Evolutionary conservation across 352 stramenopile genomes (phyloP).

Genomic region (Globisporangium barbulae): DNA sequence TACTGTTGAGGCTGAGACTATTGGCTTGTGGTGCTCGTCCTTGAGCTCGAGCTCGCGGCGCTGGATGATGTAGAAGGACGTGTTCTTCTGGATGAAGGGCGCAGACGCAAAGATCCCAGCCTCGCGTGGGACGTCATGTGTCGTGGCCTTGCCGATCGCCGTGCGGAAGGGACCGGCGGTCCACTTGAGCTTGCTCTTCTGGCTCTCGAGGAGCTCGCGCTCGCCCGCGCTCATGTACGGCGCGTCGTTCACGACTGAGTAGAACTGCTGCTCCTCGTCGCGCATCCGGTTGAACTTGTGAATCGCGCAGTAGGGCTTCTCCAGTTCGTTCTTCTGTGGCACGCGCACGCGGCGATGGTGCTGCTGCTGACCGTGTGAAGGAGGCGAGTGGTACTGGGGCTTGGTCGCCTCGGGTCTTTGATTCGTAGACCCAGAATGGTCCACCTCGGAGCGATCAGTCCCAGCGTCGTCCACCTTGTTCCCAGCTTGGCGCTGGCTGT

Average conservation of each 20-base stretch:
- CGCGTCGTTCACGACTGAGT: constrained; percentile 80
- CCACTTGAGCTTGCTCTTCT: constrained; percentile 72
- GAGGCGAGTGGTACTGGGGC: background rate
- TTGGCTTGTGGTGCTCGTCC: background rate
- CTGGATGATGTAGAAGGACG: constrained; percentile 55
- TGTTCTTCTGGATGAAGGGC: constrained; percentile 54
- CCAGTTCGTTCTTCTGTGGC: constrained; percentile 53
- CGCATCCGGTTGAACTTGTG: constrained; percentile 50
- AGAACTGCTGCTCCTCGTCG: constrained; percentile 42
- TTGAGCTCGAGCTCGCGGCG: constrained; percentile 36
- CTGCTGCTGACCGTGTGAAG: background rate
- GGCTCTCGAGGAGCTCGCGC: constrained; percentile 43
- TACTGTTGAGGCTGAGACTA: background rate
- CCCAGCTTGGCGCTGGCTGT: background rate
- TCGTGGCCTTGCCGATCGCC: constrained; percentile 64
- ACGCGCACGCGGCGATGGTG: constrained; percentile 40
- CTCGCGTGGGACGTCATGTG: constrained; percentile 33
- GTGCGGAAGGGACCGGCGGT: constrained; percentile 64
- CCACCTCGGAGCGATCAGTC: background rate
- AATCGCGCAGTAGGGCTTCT: constrained; percentile 71
- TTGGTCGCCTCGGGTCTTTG: background rate
- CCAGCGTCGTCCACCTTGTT: background rate
- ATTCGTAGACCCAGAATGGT: background rate
- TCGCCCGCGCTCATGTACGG: constrained; percentile 58
- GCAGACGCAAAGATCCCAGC: constrained; percentile 51